phyloP scores from a whole-genome alignment of 192 early-diverging fungal genomes.

The Funneliformis mosseae region DNA sequence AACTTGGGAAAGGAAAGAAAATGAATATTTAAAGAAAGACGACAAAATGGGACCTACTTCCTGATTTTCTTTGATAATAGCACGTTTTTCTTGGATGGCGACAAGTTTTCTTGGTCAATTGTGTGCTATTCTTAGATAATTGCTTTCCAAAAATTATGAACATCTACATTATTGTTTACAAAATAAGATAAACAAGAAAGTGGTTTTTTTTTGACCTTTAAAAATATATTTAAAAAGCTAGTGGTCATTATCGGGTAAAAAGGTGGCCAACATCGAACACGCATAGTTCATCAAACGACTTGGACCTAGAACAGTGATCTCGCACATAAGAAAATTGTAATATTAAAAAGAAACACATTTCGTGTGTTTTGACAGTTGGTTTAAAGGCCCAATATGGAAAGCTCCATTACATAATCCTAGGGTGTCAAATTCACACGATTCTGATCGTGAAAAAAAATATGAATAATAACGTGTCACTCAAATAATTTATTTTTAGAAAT shows the following conservation, averaged over 20 bases:
- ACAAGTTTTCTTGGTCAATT: too few relatives aligned
- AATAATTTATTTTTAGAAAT: too few relatives aligned
- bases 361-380: too few relatives aligned
- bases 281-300: conserved; percentile 1
- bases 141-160: background rate
- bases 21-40: conserved; percentile 5
- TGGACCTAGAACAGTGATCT: background rate
- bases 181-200: background rate
- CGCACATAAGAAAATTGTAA: too few relatives aligned
- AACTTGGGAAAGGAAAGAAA: conserved; percentile 16
- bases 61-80: background rate
- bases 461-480: too few relatives aligned
- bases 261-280: conserved; percentile 1
- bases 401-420: too few relatives aligned
- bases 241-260: too few relatives aligned
- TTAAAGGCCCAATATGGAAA: too few relatives aligned
- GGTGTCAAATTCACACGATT: too few relatives aligned
- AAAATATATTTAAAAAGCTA: background rate
- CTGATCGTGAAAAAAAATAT: too few relatives aligned
- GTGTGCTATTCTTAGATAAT: background rate
- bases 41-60: background rate
- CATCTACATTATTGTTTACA: background rate
- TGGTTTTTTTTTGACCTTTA: background rate
- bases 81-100: too few relatives aligned
- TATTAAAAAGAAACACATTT: too few relatives aligned